Evolutionary conservation across 1,139 yeast species (phyloP).

Genomic region (Meyerozyma carpophila): DNA sequence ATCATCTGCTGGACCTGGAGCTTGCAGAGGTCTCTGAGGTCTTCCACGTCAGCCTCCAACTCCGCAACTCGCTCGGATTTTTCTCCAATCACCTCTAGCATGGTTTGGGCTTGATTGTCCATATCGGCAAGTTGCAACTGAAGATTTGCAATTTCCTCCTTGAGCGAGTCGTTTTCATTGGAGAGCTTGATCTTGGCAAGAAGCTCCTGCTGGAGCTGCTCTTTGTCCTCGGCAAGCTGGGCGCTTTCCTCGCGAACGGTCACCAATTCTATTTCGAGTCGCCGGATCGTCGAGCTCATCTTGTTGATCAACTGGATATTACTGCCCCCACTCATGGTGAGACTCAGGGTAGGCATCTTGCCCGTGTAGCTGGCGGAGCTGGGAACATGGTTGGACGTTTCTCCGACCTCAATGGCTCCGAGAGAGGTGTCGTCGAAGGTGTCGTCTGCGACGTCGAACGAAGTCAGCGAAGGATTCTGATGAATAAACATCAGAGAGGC

Average conservation of each 20-base stretch:
- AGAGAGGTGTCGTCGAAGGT: slow-evolving; percentile 16
- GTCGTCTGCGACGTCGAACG: slow-evolving; percentile 19
- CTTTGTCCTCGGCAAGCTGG: slow-evolving; percentile 52
- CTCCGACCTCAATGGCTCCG: slow-evolving; percentile 10
- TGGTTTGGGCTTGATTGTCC: slow-evolving; percentile 47
- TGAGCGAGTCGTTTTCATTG: slow-evolving; percentile 41
- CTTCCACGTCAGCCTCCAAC: slow-evolving; percentile 80
- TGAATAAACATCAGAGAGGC: slow-evolving; percentile 12
- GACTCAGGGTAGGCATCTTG: slow-evolving; percentile 10
- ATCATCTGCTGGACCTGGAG: slow-evolving; percentile 85
- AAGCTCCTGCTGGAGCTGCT: slow-evolving; percentile 62
- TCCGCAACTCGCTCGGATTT: slow-evolving; percentile 85
- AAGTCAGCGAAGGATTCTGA: slow-evolving; percentile 15
- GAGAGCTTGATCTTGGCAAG: slow-evolving; percentile 38
- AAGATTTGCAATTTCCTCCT: slow-evolving; percentile 28
- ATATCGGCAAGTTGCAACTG: slow-evolving; percentile 33
- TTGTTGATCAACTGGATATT: slow-evolving; percentile 62
- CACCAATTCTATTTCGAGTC: slow-evolving; percentile 72
- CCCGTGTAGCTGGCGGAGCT: slow-evolving; percentile 10
- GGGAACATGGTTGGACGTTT: slow-evolving; percentile 3
- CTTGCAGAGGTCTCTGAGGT: slow-evolving; percentile 75
- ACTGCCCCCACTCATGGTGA: slow-evolving; percentile 6
- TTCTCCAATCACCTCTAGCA: slow-evolving; percentile 79
- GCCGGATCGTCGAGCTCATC: slow-evolving; percentile 68
- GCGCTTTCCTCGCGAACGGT: slow-evolving; percentile 61